phyloP scores from a whole-genome alignment of 2,329 filamentous ascomycete genomes.

The Laburnicola sp. region DNA sequence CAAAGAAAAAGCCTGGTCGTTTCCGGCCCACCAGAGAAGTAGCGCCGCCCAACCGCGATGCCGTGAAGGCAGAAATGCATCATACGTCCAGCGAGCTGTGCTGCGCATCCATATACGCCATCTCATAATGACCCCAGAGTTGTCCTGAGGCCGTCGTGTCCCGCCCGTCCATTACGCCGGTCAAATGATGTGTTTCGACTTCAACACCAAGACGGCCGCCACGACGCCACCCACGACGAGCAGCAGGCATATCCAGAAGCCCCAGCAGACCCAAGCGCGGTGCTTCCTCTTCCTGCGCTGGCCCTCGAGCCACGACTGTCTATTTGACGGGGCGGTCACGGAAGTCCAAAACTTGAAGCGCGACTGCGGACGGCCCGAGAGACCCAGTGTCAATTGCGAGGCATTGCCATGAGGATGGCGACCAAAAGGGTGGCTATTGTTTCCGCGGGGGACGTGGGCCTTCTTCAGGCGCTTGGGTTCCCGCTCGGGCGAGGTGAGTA shows the following conservation, averaged over 20 bases:
- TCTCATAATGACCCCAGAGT: too few relatives aligned
- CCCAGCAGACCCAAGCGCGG: slow-evolving; percentile 53
- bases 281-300: slow-evolving; percentile 54
- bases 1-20: background rate
- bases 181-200: slow-evolving; percentile 35
- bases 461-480: slow-evolving; percentile 4
- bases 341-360: slow-evolving; percentile 40
- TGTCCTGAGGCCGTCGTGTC: background rate
- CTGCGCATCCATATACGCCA: too few relatives aligned
- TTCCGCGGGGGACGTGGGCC: slow-evolving; percentile 12
- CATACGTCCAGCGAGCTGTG: too few relatives aligned
- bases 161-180: slow-evolving; percentile 33
- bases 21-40: background rate
- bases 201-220: slow-evolving; percentile 51
- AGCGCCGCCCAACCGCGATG: too few relatives aligned
- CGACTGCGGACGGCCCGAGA: slow-evolving; percentile 29
- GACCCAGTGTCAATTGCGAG: slow-evolving; percentile 26
- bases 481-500: background rate
- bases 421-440: slow-evolving; percentile 10
- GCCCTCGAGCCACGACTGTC: slow-evolving; percentile 58
- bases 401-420: slow-evolving; percentile 15
- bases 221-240: slow-evolving; percentile 51
- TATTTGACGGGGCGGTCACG: slow-evolving; percentile 39
- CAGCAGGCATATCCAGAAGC: slow-evolving; percentile 53
- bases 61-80: too few relatives aligned